A percentile compares a stretch with the other conserved stretches of the same genome.
These are phyloP conservation scores for Arxiozyma heterogenica DNA, from an alignment of 1,139 yeast genomes.

Conservation along the genomic window DNA sequence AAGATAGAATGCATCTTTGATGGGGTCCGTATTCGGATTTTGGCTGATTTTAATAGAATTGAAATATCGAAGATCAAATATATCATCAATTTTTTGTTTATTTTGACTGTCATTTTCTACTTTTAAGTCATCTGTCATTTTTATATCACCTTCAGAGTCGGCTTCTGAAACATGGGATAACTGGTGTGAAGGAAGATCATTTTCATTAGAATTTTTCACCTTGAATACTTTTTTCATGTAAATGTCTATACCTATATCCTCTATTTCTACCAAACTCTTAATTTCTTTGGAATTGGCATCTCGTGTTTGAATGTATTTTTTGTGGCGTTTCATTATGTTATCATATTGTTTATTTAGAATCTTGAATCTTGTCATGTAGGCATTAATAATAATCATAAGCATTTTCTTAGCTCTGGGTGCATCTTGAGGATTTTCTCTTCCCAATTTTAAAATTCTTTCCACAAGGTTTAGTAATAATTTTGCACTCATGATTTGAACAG, in stretches of 20 bases:
- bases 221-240: conserved; percentile 19
- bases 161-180: conserved; percentile 27
- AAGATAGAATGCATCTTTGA: conserved; percentile 79
- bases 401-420: conserved; percentile 70
- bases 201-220: conserved; percentile 10
- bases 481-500: conserved; percentile 96
- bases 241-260: conserved; percentile 22
- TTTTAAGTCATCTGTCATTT: not conserved
- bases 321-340: conserved; percentile 57
- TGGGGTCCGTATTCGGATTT: conserved; percentile 47
- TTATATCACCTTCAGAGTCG: conserved; percentile 4
- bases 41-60: conserved; percentile 42
- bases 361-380: conserved; percentile 77
- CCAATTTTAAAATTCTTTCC: conserved; percentile 77
- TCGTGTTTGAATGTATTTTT: conserved; percentile 40
- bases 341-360: conserved; percentile 64
- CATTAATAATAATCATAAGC: conserved; percentile 71
- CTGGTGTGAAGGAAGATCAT: conserved; percentile 35
- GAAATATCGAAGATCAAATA: conserved; percentile 40
- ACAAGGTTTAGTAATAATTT: conserved; percentile 78
- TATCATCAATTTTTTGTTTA: conserved; percentile 17
- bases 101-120: conserved; percentile 13
- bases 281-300: conserved; percentile 16
- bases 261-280: conserved; percentile 17
- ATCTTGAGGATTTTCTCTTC: conserved; percentile 48